phyloP scores from a whole-genome alignment of 2,329 filamentous ascomycete species.

The Ophiostoma quercus region DNA sequence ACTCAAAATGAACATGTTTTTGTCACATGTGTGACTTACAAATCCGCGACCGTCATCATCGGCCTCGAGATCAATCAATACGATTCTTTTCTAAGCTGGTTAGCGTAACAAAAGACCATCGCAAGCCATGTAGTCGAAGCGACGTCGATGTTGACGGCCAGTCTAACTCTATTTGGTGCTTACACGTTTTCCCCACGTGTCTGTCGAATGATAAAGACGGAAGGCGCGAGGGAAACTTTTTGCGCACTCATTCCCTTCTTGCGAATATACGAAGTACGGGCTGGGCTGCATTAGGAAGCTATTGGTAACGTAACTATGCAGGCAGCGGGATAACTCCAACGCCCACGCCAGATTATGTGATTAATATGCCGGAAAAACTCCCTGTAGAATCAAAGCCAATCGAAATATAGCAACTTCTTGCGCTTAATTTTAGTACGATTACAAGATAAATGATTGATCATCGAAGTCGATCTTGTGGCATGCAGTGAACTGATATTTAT shows the following conservation, averaged over 20 bases:
- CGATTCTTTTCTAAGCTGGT: background rate
- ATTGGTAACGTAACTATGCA: background rate
- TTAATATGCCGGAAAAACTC: background rate
- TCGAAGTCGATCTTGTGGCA: background rate
- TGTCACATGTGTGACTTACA: background rate
- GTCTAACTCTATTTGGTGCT: constrained; percentile 2
- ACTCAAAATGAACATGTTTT: background rate
- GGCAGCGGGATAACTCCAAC: too few species aligned
- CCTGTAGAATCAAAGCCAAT: background rate
- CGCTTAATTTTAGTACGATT: background rate
- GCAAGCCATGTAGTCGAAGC: too few species aligned
- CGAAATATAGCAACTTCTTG: background rate
- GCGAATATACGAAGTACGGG: too few species aligned
- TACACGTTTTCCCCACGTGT: background rate
- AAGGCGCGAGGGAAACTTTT: constrained; percentile 10
- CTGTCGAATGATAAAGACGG: constrained; percentile 7
- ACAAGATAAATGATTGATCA: background rate
- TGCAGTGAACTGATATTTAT: too few species aligned
- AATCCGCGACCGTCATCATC: background rate
- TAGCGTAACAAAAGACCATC: background rate
- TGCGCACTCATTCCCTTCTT: constrained; percentile 4
- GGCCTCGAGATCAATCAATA: background rate
- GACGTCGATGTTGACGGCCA: background rate
- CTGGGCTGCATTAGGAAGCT: too few species aligned
- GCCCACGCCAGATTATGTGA: too few species aligned